Conservation (phyloP, 1,284 basidiomycete species). For the Dichomitus squalens region DNA sequence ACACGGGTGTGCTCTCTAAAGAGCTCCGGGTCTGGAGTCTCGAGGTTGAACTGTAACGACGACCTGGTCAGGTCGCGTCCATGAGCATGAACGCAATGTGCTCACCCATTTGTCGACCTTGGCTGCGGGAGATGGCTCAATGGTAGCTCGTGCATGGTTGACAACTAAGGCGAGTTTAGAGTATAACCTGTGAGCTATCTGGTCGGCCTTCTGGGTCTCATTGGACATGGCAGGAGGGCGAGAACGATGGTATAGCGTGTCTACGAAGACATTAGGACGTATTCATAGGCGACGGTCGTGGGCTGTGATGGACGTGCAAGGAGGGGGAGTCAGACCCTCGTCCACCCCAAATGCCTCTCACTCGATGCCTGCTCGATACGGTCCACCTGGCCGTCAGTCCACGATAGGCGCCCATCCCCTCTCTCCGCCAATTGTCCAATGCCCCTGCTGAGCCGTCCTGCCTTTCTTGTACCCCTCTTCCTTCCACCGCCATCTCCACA, state of each 20-base stretch:
- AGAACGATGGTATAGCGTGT: constrained; percentile 23
- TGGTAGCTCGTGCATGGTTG: constrained; percentile 65
- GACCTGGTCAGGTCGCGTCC: not conserved
- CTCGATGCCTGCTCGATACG: constrained; percentile 10
- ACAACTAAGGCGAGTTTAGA: constrained; percentile 76
- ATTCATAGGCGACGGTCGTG: constrained; percentile 26
- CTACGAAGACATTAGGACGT: constrained; percentile 31
- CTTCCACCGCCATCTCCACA: not conserved
- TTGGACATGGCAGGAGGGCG: constrained; percentile 43
- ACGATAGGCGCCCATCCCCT: not conserved
- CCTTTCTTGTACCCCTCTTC: not conserved
- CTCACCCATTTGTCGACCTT: constrained; percentile 81
- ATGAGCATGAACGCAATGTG: not conserved
- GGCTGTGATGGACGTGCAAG: constrained; percentile 31
- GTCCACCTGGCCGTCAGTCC: not conserved
- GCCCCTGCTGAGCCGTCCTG: not conserved
- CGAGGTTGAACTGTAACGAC: constrained; percentile 70
- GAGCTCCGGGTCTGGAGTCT: constrained; percentile 67
- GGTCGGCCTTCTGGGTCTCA: constrained; percentile 75
- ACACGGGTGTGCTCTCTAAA: constrained; percentile 63
- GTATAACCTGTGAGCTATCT: constrained; percentile 80
- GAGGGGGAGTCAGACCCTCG: constrained; percentile 25
- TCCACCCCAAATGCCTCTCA: not conserved
- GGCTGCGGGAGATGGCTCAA: constrained; percentile 41
- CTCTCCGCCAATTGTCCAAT: not conserved